Conservation (phyloP, 495 filamentous ascomycete genomes). For the Penicillium goetzii region DNA sequence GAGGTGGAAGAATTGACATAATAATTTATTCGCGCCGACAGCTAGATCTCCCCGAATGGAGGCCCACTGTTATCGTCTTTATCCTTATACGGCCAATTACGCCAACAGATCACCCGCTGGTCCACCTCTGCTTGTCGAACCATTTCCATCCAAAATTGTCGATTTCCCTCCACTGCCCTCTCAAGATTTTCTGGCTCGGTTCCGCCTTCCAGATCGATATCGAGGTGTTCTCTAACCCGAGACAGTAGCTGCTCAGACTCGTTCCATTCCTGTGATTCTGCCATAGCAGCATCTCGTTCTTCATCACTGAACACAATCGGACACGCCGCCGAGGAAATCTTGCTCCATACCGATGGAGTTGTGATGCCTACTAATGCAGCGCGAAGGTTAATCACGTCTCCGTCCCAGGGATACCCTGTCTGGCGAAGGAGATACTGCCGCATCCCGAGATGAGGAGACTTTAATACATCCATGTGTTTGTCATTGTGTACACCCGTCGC, state of each 20-base stretch:
- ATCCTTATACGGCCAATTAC: conserved; percentile 26
- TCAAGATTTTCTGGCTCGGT: conserved; percentile 40
- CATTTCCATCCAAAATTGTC: conserved; percentile 35
- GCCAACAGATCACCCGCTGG: conserved; percentile 26
- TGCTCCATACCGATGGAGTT: conserved; percentile 33
- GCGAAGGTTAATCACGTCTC: conserved; percentile 41
- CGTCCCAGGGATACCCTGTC: conserved; percentile 43
- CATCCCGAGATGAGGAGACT: conserved; percentile 36
- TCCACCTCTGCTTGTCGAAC: conserved; percentile 28
- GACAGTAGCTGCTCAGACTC: conserved; percentile 40
- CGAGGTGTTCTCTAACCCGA: conserved; percentile 31
- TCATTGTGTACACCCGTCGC: conserved; percentile 40
- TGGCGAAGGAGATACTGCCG: conserved; percentile 40
- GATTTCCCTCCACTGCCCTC: conserved; percentile 28
- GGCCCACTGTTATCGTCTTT: conserved; percentile 19
- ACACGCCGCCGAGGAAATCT: conserved; percentile 31
- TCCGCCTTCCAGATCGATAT: conserved; percentile 38
- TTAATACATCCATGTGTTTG: conserved; percentile 32
- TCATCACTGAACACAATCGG: conserved; percentile 35
- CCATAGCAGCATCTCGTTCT: conserved; percentile 35
- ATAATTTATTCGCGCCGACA: neutral
- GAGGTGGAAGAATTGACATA: too few relatives aligned
- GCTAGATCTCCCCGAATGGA: neutral
- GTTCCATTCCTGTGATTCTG: conserved; percentile 42
- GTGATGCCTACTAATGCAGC: conserved; percentile 42